These are phyloP conservation scores for Tetracladium marchalianum DNA, from an alignment of 495 filamentous ascomycete species.

Conservation along the genomic window DNA sequence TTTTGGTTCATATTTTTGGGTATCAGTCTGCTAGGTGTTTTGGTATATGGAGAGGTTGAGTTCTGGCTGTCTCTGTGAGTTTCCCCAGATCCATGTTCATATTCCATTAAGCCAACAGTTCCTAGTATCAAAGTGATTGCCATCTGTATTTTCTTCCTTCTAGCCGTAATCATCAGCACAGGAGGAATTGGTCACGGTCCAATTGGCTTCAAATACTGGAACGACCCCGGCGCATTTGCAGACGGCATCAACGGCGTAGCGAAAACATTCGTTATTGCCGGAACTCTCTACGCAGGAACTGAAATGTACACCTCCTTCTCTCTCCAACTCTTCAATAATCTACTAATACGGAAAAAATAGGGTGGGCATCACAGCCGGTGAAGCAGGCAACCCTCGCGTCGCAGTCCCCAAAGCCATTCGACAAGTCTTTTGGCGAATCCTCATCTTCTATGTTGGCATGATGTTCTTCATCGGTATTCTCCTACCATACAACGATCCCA, in stretches of 20 bases:
- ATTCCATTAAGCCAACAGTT: conserved; percentile 14
- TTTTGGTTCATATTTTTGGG: conserved; percentile 57
- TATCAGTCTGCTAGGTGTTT: conserved; percentile 55
- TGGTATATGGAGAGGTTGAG: conserved; percentile 59
- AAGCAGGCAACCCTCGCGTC: conserved; percentile 56
- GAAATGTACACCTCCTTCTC: conserved; percentile 62
- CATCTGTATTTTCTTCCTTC: conserved; percentile 39
- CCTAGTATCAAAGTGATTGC: conserved; percentile 65
- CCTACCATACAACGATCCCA: conserved; percentile 42
- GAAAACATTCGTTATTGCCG: conserved; percentile 63
- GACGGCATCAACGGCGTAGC: conserved; percentile 43
- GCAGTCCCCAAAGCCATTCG: conserved; percentile 57
- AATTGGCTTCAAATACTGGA: conserved; percentile 57
- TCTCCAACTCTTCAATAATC: conserved; percentile 55
- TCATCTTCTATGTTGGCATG: conserved; percentile 58
- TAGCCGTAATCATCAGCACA: conserved; percentile 18
- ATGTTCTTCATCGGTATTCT: conserved; percentile 61
- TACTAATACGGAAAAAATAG: conserved; percentile 30
- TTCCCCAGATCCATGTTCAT: conserved; percentile 14
- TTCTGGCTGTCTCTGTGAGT: conserved; percentile 30
- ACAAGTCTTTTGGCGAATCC: conserved; percentile 57
- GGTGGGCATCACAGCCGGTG: conserved; percentile 62
- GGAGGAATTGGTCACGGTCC: conserved; percentile 21
- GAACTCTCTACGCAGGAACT: conserved; percentile 35
- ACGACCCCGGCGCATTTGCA: conserved; percentile 55